Conservation (phyloP, 441 rosid species). For the Metrosideros polymorpha region DNA sequence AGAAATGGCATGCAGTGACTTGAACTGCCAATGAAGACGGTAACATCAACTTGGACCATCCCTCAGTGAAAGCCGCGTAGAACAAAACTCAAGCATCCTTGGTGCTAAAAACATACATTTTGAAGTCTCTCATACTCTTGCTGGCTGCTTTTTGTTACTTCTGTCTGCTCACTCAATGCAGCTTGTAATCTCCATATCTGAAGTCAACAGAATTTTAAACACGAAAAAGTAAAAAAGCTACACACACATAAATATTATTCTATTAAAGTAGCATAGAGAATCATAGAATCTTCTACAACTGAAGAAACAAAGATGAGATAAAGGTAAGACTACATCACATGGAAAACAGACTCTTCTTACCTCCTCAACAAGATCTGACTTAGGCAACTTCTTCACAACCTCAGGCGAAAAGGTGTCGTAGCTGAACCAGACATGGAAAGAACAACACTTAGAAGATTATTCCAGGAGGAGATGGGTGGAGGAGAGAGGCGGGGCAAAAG, state of each 20-base stretch:
- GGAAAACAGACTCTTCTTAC: constrained; percentile 14
- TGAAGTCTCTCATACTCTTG: constrained; percentile 56
- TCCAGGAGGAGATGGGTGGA: background rate
- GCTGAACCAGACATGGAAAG: constrained; percentile 14
- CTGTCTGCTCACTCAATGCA: constrained; percentile 48
- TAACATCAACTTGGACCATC: background rate
- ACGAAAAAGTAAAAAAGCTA: background rate
- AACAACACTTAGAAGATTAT: background rate
- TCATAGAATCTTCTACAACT: background rate
- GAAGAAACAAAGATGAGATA: background rate
- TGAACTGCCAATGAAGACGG: background rate
- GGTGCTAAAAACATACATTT: constrained; percentile 23
- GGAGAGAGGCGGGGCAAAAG: background rate
- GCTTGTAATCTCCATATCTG: constrained; percentile 57
- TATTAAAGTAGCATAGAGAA: background rate
- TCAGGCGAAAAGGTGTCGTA: constrained; percentile 62
- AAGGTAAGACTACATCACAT: background rate
- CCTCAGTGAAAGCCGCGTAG: background rate
- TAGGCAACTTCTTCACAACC: constrained; percentile 50
- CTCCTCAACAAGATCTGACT: constrained; percentile 54
- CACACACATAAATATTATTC: background rate
- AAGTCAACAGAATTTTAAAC: background rate
- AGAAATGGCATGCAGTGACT: background rate
- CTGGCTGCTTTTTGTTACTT: constrained; percentile 43
- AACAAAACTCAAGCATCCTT: background rate